Conservation (phyloP, 2,329 filamentous ascomycete genomes). For the Orbilia blumenaviensis region DNA sequence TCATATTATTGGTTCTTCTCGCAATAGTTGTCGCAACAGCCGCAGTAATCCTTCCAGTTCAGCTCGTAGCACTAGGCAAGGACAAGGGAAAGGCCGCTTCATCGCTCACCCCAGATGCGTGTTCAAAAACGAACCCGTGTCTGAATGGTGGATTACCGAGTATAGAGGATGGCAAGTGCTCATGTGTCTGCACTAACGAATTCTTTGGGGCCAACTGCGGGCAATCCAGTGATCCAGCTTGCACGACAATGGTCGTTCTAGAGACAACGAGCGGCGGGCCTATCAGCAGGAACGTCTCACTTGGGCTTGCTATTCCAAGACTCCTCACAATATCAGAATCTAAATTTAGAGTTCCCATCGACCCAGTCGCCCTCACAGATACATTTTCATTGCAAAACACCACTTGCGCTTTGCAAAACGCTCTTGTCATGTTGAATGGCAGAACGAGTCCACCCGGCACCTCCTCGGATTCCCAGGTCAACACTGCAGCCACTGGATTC, state of each 20-base stretch:
- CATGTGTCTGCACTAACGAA: constrained; percentile 87
- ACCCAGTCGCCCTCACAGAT: constrained; percentile 73
- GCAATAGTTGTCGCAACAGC: constrained; percentile 78
- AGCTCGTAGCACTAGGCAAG: constrained; percentile 70
- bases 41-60: constrained; percentile 80
- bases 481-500: constrained; percentile 55
- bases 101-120: constrained; percentile 58
- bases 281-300: constrained; percentile 73
- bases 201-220: constrained; percentile 75
- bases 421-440: constrained; percentile 83
- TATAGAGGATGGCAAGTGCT: constrained; percentile 73
- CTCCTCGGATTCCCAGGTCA: constrained; percentile 30
- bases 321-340: constrained; percentile 72
- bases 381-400: constrained; percentile 79
- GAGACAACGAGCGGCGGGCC: constrained; percentile 59
- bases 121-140: constrained; percentile 53
- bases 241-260: constrained; percentile 65
- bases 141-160: constrained; percentile 62
- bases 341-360: constrained; percentile 80
- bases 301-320: constrained; percentile 80
- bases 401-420: constrained; percentile 85
- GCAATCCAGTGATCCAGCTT: constrained; percentile 65
- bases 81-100: constrained; percentile 57
- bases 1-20: constrained; percentile 72
- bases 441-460: constrained; percentile 37